Conservation (phyloP, 2,329 filamentous ascomycete genomes). For the Diplodia sapinea region DNA sequence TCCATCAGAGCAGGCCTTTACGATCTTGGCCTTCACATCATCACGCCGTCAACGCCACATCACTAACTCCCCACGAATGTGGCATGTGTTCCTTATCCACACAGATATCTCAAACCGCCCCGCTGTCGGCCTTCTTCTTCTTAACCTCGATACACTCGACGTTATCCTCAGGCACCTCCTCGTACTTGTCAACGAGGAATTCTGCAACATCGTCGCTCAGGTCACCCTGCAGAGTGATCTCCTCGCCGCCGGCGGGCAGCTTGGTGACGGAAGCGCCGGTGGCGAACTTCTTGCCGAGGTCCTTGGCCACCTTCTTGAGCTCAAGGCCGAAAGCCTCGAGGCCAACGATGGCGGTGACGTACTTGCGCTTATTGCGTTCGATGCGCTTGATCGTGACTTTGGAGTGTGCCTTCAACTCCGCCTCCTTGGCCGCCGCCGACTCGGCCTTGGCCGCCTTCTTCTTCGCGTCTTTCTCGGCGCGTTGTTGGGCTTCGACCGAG, state of each 20-base stretch:
- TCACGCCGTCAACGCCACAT: not conserved
- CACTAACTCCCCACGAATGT: not conserved
- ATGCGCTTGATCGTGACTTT: constrained; percentile 94
- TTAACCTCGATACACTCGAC: constrained; percentile 58
- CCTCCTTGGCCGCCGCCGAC: constrained; percentile 80
- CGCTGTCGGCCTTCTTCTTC: constrained; percentile 29
- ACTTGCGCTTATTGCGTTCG: constrained; percentile 97
- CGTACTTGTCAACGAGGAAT: constrained; percentile 86
- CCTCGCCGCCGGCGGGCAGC: constrained; percentile 81
- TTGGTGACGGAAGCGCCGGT: constrained; percentile 94
- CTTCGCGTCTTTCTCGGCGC: constrained; percentile 91
- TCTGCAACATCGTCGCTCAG: constrained; percentile 94
- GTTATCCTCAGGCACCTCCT: constrained; percentile 91
- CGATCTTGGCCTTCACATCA: not conserved
- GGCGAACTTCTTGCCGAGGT: constrained; percentile 98
- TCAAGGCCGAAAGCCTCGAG: constrained; percentile 90
- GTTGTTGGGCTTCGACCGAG: constrained; percentile 89
- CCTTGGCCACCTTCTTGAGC: constrained; percentile 94
- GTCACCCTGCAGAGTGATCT: constrained; percentile 97
- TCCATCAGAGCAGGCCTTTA: not conserved
- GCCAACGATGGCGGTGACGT: constrained; percentile 88
- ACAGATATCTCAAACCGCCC: not conserved
- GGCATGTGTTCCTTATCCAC: not conserved
- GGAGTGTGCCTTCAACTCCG: constrained; percentile 79
- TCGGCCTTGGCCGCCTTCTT: constrained; percentile 97